Conservation (phyloP, 306 rosid species). For the Benincasa hispida region DNA sequence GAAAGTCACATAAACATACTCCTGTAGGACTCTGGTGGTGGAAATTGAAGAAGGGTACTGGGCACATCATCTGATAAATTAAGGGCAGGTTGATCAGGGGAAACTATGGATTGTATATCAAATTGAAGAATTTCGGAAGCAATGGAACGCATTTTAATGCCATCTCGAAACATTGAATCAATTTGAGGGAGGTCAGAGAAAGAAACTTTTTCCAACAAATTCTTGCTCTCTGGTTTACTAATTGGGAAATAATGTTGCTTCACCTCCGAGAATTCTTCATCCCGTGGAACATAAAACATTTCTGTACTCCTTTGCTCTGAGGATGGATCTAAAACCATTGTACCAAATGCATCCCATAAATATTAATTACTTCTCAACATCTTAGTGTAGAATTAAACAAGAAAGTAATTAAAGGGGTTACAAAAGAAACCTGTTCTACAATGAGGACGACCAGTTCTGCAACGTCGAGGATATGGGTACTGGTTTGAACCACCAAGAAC, state of each 20-base stretch:
- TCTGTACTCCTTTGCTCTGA: constrained; percentile 30
- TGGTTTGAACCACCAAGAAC: constrained; percentile 8
- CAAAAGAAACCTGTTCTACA: too few species aligned
- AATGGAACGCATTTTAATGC: neutral
- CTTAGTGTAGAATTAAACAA: neutral
- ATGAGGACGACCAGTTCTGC: too few species aligned
- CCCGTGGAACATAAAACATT: constrained; percentile 48
- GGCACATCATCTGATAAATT: too few species aligned
- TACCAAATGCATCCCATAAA: too few species aligned
- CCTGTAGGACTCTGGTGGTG: neutral
- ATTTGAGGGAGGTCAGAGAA: constrained; percentile 19
- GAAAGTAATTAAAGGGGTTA: too few species aligned
- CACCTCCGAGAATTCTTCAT: neutral
- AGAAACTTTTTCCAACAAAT: neutral
- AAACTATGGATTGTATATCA: neutral
- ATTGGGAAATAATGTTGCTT: too few species aligned
- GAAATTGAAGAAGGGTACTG: neutral
- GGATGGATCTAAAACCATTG: neutral
- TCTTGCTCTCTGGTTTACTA: neutral
- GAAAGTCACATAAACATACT: neutral
- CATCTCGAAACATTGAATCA: neutral
- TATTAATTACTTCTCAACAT: too few species aligned
- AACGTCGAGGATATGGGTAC: constrained; percentile 12
- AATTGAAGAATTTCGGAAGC: neutral
- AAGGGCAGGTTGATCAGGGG: neutral